A percentile compares a stretch with the other conserved stretches of the same genome.
These are phyloP conservation scores for Puccinia hordei DNA, from an alignment of 1,284 basidiomycete genomes.

Conservation along the genomic window DNA sequence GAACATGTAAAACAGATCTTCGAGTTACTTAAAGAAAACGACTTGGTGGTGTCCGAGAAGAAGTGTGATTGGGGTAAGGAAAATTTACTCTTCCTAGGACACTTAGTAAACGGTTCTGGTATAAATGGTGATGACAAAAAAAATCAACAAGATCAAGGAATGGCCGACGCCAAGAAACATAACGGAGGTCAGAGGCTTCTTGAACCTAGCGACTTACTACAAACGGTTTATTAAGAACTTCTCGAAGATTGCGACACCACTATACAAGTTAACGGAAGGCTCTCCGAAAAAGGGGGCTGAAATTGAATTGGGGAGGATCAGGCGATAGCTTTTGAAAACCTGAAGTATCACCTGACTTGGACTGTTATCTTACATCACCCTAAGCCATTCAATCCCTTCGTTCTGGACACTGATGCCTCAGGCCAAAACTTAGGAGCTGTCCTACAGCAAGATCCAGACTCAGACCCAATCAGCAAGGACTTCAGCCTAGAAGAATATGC, in stretches of 20 bases:
- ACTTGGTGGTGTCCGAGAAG: background rate
- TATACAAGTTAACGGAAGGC: too few species aligned
- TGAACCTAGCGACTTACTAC: too few species aligned
- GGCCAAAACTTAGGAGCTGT: slow-evolving; percentile 10
- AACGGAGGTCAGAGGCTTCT: too few species aligned
- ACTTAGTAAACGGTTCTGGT: background rate
- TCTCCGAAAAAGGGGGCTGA: background rate
- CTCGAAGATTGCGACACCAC: too few species aligned
- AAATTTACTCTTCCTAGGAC: slow-evolving; percentile 3
- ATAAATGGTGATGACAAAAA: too few species aligned
- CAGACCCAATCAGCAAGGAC: background rate
- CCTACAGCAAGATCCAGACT: slow-evolving; percentile 2
- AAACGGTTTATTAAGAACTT: too few species aligned
- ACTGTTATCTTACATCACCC: slow-evolving; percentile 6
- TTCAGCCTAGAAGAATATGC: background rate
- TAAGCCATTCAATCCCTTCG: background rate
- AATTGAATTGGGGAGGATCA: background rate
- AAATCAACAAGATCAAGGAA: too few species aligned
- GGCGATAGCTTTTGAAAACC: background rate
- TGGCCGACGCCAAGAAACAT: too few species aligned
- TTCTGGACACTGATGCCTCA: background rate
- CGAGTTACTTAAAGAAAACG: background rate
- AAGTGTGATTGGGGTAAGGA: slow-evolving; percentile 9
- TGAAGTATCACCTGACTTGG: background rate
- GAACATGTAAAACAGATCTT: background rate